phyloP scores from a whole-genome alignment of 441 rosid species.

The Mallotus repandus region DNA sequence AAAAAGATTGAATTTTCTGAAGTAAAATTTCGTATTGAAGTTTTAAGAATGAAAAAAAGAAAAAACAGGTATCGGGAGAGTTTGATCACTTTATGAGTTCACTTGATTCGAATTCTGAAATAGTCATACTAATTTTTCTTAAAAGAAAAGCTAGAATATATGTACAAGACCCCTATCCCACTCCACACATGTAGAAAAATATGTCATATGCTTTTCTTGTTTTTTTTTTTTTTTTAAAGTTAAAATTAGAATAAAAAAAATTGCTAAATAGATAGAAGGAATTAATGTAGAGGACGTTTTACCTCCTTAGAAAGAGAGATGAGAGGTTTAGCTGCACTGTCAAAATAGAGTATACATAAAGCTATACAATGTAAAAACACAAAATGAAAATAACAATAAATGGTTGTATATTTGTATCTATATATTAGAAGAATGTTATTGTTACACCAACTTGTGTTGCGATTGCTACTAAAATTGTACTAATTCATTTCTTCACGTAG shows the following conservation, averaged over 20 bases:
- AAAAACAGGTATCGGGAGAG: too few species aligned
- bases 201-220: not conserved
- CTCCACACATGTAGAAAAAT: not conserved
- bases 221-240: not conserved
- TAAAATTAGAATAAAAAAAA: not conserved
- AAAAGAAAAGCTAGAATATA: too few species aligned
- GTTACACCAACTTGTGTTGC: slow-evolving; percentile 20
- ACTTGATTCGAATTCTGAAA: too few species aligned
- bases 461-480: not conserved
- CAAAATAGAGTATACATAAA: slow-evolving; percentile 49
- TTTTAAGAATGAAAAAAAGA: too few species aligned
- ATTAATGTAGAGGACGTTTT: slow-evolving; percentile 41
- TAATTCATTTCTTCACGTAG: slow-evolving; percentile 34
- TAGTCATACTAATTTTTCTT: too few species aligned
- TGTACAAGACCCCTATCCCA: too few species aligned
- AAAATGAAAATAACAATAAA: slow-evolving; percentile 14
- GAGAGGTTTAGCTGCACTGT: slow-evolving; percentile 33
- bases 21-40: too few species aligned
- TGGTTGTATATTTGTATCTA: not conserved
- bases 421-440: not conserved
- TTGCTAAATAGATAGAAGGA: slow-evolving; percentile 17
- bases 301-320: slow-evolving; percentile 30
- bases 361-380: slow-evolving; percentile 21
- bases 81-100: too few species aligned
- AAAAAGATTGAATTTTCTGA: too few species aligned